phyloP scores from a whole-genome alignment of 495 filamentous ascomycete species.

The Penicillium coprophilum region DNA sequence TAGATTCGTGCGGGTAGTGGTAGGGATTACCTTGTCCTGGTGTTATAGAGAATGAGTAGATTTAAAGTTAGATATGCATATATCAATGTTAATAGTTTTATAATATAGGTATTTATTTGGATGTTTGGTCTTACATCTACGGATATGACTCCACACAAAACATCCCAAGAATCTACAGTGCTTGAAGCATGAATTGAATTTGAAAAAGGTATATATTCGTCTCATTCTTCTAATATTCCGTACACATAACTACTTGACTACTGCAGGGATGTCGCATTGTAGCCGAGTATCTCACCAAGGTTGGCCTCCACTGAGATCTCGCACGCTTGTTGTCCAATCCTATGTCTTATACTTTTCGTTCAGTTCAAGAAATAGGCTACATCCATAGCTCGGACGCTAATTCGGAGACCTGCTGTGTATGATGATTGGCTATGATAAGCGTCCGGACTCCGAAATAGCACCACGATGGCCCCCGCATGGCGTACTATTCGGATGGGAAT shows the following conservation, averaged over 20 bases:
- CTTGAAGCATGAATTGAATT: not conserved
- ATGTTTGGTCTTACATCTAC: not conserved
- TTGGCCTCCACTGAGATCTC: no score
- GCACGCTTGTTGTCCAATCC: no score
- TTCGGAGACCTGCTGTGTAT: no score
- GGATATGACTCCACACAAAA: not conserved
- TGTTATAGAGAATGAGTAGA: conserved; percentile 1
- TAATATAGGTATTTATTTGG: not conserved
- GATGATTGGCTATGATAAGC: no score
- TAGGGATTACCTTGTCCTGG: not conserved
- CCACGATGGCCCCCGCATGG: no score
- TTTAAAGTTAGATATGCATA: not conserved
- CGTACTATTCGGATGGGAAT: no score
- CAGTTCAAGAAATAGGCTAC: no score
- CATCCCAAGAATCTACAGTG: not conserved
- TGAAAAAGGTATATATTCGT: not conserved
- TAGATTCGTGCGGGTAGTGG: conserved; percentile 5
- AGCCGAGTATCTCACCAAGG: no score
- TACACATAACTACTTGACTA: not conserved
- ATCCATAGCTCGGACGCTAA: no score
- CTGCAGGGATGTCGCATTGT: no score
- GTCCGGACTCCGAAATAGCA: no score
- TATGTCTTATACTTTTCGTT: no score
- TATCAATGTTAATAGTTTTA: conserved; percentile 7
- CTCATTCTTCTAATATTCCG: not conserved